phyloP scores from a whole-genome alignment of 106 monocot genomes.

The Vanilla planifolia region DNA sequence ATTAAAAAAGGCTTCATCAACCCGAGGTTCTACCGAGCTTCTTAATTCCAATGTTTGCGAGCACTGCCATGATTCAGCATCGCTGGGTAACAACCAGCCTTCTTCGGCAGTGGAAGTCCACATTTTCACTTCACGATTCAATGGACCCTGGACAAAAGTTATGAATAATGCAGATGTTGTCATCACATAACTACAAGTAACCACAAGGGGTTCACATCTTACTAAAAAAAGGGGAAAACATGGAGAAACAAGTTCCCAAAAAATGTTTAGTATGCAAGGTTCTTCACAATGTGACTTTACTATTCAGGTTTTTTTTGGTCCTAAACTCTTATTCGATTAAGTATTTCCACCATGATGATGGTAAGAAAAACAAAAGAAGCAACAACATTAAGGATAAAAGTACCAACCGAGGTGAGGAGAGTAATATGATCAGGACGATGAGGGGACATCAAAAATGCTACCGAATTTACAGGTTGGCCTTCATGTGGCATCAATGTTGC shows the following conservation, averaged over 20 bases:
- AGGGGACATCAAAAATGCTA: constrained; percentile 80
- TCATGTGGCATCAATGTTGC: constrained; percentile 76
- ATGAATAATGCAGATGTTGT: not conserved
- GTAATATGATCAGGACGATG: constrained; percentile 83
- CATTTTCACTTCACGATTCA: constrained; percentile 88
- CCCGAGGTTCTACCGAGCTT: constrained; percentile 58
- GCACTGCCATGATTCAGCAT: constrained; percentile 88
- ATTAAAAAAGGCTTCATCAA: constrained; percentile 94
- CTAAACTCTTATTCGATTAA: too few species aligned
- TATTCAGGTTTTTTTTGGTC: too few species aligned
- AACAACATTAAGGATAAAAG: not conserved
- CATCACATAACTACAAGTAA: not conserved
- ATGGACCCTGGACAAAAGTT: constrained; percentile 53
- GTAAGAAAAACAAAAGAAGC: not conserved
- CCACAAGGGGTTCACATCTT: too few species aligned
- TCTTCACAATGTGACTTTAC: too few species aligned
- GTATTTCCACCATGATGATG: too few species aligned
- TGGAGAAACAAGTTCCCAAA: too few species aligned
- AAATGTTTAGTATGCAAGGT: too few species aligned
- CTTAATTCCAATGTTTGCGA: constrained; percentile 81
- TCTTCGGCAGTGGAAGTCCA: constrained; percentile 76
- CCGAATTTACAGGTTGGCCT: constrained; percentile 80
- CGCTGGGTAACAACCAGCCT: constrained; percentile 84
- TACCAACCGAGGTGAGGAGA: constrained; percentile 76
- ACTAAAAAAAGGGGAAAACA: too few species aligned